Evolutionary conservation across 75 land plant species (phyloP), one percentile per base, ranked within the genome.

Genomic region (Picea sitchensis): DNA sequence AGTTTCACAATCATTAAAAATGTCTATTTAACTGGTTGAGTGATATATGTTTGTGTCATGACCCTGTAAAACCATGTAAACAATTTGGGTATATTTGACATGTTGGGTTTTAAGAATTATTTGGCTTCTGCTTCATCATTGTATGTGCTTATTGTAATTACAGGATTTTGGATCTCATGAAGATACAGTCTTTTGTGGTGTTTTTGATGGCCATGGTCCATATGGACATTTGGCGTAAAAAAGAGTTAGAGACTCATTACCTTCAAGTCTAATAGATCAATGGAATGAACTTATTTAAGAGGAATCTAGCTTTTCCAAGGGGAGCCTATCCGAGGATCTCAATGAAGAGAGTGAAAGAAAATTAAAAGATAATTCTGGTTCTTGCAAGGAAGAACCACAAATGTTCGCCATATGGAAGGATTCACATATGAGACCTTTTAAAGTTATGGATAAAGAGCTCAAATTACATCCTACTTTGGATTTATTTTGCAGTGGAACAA

Each of bases 401-500:
- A 38, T 84, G 18, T 84, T 82, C 76, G 77, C 71, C 63, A 67
- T 81, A 4, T 78, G 89, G 80, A 88, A 85, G 76, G 93, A 93
- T 31, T 84, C 88, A 3, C 90, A 89, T 79, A 77, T 89, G 67
- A 86, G 88, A 82, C 86, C 96, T 78, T 93, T 84, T 58, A 88
- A 78, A 64, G 80, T 86, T 17, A 88, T 93, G 92, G 96, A 93
- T 59, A 85, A 83, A 75, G 96, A 91, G 57, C 83, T 93, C 7
- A 84, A 73, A 61, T 26, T 84, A 61, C 89, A 91, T 44, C 78
- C 84, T 31, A 80, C 58, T 69, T 80, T 93, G 61, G 90, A 91
- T 79, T 89, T 90, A 79, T 91, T 83, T 73, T 91, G 90, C 30
- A 93, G 96, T 82, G 96, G 93, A 36, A 93, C 93, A n/a, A 93